A percentile compares a stretch with the other conserved stretches of the same genome.
Conservation (phyloP, 495 filamentous ascomycete genomes). For the Xylaria intraflava region DNA sequence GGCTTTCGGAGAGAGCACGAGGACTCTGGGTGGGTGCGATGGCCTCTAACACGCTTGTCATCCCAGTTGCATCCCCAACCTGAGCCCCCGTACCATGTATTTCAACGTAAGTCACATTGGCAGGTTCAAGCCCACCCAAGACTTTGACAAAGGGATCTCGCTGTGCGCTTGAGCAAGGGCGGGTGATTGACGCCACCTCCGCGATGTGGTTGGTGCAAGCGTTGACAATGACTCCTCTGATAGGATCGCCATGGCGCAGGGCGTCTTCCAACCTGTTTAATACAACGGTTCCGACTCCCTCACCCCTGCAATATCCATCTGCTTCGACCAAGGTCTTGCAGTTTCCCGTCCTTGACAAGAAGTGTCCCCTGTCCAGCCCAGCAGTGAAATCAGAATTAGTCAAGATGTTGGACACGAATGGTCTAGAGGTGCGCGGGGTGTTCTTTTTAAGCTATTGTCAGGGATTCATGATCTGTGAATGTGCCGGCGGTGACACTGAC, state of each 20-base stretch:
- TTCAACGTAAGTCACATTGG: constrained; percentile 61
- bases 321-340: constrained; percentile 23
- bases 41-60: constrained; percentile 56
- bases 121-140: constrained; percentile 46
- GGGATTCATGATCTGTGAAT: too few species aligned
- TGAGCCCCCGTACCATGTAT: constrained; percentile 73
- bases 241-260: constrained; percentile 39
- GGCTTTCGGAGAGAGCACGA: constrained; percentile 27
- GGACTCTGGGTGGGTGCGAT: constrained; percentile 51
- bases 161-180: constrained; percentile 55
- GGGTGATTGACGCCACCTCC: constrained; percentile 53
- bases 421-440: too few species aligned
- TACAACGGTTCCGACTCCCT: constrained; percentile 36
- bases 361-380: constrained; percentile 40
- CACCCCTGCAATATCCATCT: constrained; percentile 57
- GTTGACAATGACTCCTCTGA: constrained; percentile 35
- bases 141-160: constrained; percentile 52
- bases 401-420: too few species aligned
- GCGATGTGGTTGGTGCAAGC: constrained; percentile 40
- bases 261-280: constrained; percentile 45
- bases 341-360: constrained; percentile 16
- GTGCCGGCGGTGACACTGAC: too few species aligned
- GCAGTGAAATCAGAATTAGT: constrained; percentile 66
- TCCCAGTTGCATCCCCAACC: constrained; percentile 60
- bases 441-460: too few species aligned